phyloP scores from a whole-genome alignment of 2,329 filamentous ascomycete genomes.

The Onygenales sp. region DNA sequence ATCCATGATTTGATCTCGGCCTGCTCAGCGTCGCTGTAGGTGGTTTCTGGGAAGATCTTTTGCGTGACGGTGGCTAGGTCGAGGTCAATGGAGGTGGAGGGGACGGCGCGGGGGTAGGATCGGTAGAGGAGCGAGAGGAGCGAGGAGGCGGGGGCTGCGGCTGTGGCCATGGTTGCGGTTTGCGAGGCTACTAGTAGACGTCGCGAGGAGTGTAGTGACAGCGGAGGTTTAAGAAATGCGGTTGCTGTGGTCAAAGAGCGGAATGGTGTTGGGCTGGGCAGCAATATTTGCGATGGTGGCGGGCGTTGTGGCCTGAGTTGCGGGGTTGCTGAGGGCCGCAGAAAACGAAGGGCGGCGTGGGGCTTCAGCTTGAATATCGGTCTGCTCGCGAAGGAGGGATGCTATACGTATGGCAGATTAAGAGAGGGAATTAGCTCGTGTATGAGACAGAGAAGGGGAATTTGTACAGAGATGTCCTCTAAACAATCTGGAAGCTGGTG shows the following conservation, averaged over 20 bases:
- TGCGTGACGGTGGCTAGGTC: slow-evolving; percentile 39
- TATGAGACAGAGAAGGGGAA: background rate
- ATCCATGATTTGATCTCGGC: slow-evolving; percentile 86
- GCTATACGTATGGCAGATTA: background rate
- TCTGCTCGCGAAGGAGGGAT: background rate
- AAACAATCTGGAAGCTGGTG: too few relatives aligned
- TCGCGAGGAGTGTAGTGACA: background rate
- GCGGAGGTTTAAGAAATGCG: background rate
- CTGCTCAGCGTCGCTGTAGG: slow-evolving; percentile 70
- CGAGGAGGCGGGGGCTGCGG: slow-evolving; percentile 30
- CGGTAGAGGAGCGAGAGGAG: slow-evolving; percentile 37
- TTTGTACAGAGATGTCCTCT: background rate
- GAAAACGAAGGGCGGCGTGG: slow-evolving; percentile 5
- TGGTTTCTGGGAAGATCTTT: slow-evolving; percentile 59
- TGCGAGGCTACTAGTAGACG: background rate
- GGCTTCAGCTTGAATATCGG: slow-evolving; percentile 8
- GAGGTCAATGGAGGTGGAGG: slow-evolving; percentile 31
- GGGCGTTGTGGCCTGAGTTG: background rate
- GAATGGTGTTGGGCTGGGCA: background rate
- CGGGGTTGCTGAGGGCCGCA: slow-evolving; percentile 14
- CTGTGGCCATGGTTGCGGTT: slow-evolving; percentile 19
- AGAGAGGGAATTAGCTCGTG: background rate
- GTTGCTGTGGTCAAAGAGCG: background rate
- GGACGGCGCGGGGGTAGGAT: slow-evolving; percentile 32
- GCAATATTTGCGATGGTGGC: background rate